Evolutionary conservation across 1,284 basidiomycete species (phyloP), one percentile per base, ranked within the genome.

Genomic region (Fomitopsis pinicola): DNA sequence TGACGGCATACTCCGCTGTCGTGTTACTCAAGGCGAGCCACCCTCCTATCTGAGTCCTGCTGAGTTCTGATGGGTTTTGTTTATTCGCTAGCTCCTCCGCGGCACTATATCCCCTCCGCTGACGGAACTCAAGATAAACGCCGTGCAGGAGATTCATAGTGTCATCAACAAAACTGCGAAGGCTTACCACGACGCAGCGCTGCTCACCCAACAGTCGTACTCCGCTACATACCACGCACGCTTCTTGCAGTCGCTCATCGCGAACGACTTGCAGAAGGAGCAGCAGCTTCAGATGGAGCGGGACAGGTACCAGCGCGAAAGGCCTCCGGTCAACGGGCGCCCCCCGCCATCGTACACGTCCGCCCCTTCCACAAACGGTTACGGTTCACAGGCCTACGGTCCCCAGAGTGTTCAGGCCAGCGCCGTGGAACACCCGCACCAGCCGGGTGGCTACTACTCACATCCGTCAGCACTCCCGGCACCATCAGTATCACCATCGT

Each of bases 1-100:
- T 93, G 91, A 89, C 88, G 15, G 91, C 90, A 17, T 93, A 93
- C 69, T 85, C 87, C 60, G 89, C 91, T 22, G 85, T 93, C 44
- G 87, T 91, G 70, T 74, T 93, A 59, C 75, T 93, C 60, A 87
- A 81, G 79, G 91, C 90, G 70, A 48, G 76, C 68, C 59, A 36
- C 59, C 40, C 61, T 36, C 61, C 58, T 67, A 44, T 44, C 40
- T n/a, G 15, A 58, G 56, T 26, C 35, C 10, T 33, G n/a, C 42
- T 35, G 45, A 8, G 53, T 35, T 36, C 5, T 42, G 48, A 53
- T 33, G 14, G 36, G 40, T 38, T 22, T 36, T 44, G 38, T 6
- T n/a, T 4, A 10, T 17, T 35, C 17, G 15, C 3, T 67, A 91
- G 89, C 80, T 91, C 57, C 77, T 91, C 44, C 86, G 88, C 36